Base-by-base conservation (phyloP, 2,329 filamentous ascomycete species). In the Claviceps sorghi region DNA sequence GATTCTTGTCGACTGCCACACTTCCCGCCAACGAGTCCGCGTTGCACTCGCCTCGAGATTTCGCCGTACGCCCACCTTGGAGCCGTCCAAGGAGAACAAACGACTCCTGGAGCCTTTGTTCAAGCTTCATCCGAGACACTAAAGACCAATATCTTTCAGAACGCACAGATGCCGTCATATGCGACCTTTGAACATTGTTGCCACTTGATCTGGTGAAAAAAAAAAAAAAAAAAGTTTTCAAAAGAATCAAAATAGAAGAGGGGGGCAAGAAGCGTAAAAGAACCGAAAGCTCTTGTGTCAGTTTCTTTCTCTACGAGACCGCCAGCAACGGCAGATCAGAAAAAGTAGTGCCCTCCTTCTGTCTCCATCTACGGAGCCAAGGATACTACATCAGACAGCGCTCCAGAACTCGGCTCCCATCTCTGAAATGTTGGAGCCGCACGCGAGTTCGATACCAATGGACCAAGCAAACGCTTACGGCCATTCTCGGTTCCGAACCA, bases 401-500 rank as follows among this genome's bases (percentile, higher is more conserved):
- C 7, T 3, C 9, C 2, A 15, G 30, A 40, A 8, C 3, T 41
- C 26, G 34, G 41, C 41, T 19, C 11, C 5, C 29, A 2, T 30
- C 17, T 22, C 17, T 36, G 56, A 29, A 56, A 67, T 66, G 64
- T 56, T 66, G 55, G 65, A 65, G 56, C 60, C 65, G 17, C 65
- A 64, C 55, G 56, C 58, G 34, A 61, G 61, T 53, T 60, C 62
- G 52, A 60, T 63, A 53, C 64, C 62, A 52, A 61, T 66, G 57
- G 64, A 68, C 53, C 65, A 65, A 42, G 58, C 62, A 49, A 62
- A 58, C 56, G 59, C 68, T 56, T 78, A 79, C 63, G 67, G 71
- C 52, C 78, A 80, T 58, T 78, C 75, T 38, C 71, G 76, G 59
- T 71, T 75, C 50, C 70, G 77, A 61, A 79, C 76, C n/a, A 74